Base-by-base conservation (phyloP, 2,329 filamentous ascomycete genomes). In the Fusarium camptoceras region DNA sequence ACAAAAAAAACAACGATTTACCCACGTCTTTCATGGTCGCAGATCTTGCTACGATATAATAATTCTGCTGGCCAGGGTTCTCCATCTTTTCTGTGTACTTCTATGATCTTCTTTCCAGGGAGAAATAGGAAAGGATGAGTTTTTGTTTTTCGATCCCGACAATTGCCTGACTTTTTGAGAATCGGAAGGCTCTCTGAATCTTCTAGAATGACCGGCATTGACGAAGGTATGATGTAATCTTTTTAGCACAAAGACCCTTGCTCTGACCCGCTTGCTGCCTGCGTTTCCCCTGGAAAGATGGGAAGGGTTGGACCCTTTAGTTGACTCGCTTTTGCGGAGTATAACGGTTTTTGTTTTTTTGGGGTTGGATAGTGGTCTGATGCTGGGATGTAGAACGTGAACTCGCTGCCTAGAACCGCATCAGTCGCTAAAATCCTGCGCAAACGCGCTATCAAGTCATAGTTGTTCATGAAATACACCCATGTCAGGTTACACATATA, bases 151-250 rank as follows among this genome's bases (percentile, higher is more conserved):
- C 61, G 61, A 64, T 64, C 50, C 10, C 6, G 5, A 31, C 16
- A n/a, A 22, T 9, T 20, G 27, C 14, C 44, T 2, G 12, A 31
- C 43, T 41, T 41, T 28, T 24, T 16, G 34, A 62, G n/a, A 20
- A 64, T 64, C 51, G 50, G 3, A 41, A 20, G 24, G 9, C n/a
- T 7, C n/a, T 64, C 15, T 64, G 42, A 39, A 61, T 51, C 34
- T 14, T 14, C n/a, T 39, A 39, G 4, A 27, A 18, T 11, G 43
- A 30, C 47, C 49, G 11, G 25, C 18, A 22, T 15, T 64, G 59
- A 64, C 50, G 53, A 25, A 16, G 3, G 5, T 39, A 44, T 64
- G 61, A 64, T 64, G 61, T 64, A 34, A 64, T 20, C 10, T 9
- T 9, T 18, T 2, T 14, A 34, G 1, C 3, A 8, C 8, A 37